Percentiles rank a stretch among this genome's conserved stretches.
These are phyloP conservation scores for Russula olivacea DNA, from an alignment of 768 basidiomycete species.

Conservation along the genomic window DNA sequence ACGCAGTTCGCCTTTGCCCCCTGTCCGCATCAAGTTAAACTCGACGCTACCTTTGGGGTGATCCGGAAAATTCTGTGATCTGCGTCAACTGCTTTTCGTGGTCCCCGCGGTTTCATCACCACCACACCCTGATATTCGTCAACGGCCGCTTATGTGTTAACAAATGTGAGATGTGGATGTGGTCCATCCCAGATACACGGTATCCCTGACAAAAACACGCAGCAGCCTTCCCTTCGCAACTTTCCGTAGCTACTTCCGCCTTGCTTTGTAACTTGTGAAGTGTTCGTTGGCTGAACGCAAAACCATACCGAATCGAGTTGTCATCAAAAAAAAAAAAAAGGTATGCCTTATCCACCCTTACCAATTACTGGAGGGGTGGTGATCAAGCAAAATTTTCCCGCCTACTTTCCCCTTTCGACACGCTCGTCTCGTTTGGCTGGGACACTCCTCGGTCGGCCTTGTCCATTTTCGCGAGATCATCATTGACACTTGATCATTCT, in stretches of 20 bases:
- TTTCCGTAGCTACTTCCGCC: constrained; percentile 14
- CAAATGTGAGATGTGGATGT: constrained; percentile 11
- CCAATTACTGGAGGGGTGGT: background rate
- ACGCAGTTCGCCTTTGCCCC: constrained; percentile 14
- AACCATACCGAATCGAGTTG: constrained; percentile 13
- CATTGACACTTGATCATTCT: background rate
- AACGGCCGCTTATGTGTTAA: constrained; percentile 10
- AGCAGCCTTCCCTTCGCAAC: constrained; percentile 1
- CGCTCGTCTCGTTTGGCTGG: constrained; percentile 3
- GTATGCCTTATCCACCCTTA: too few relatives aligned
- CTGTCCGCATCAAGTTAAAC: constrained; percentile 25
- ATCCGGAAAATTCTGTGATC: constrained; percentile 19
- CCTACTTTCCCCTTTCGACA: constrained; percentile 17
- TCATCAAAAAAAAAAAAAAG: constrained; percentile 6
- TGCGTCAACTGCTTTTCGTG: constrained; percentile 17
- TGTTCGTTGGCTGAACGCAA: constrained; percentile 8
- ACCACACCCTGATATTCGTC: constrained; percentile 11
- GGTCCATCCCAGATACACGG: background rate
- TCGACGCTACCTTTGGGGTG: constrained; percentile 18
- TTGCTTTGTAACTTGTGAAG: constrained; percentile 1
- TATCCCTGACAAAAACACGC: constrained; percentile 8
- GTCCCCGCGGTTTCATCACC: constrained; percentile 16
- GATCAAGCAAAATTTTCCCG: constrained; percentile 17
- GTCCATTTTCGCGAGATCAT: constrained; percentile 6
- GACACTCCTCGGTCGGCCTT: constrained; percentile 5